Evolutionary conservation across 2,329 filamentous ascomycete genomes (phyloP).

Genomic region (Microsporum canis): DNA sequence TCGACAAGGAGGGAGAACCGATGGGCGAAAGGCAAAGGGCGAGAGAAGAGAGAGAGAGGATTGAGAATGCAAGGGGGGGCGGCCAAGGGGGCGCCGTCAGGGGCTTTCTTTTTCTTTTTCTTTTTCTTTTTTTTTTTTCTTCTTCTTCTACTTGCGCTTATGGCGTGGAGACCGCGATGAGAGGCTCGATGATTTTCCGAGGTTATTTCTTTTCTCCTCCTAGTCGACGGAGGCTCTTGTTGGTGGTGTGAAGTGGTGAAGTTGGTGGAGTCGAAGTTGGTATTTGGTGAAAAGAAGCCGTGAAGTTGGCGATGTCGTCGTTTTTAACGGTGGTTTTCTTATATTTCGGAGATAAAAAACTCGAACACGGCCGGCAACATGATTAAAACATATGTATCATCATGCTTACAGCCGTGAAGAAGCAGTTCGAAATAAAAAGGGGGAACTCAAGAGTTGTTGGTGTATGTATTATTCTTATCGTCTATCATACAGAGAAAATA

Average conservation of each 20-base stretch:
- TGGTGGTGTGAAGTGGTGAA: background rate
- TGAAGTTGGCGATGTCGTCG: background rate
- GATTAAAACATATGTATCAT: background rate
- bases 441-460: background rate
- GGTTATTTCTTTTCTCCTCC: background rate
- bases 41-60: background rate
- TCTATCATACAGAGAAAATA: background rate
- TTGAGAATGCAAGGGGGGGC: background rate
- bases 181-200: background rate
- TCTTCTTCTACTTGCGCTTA: background rate
- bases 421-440: background rate
- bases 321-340: background rate
- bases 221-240: background rate
- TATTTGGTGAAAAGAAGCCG: background rate
- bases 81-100: background rate
- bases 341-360: background rate
- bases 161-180: background rate
- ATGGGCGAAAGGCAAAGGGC: background rate
- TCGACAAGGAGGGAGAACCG: no score
- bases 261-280: background rate
- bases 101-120: background rate
- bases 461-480: no score
- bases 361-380: background rate
- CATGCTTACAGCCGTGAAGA: background rate
- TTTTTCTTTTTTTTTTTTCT: background rate